Percentiles rank a stretch among this genome's conserved stretches.
phyloP scores from a whole-genome alignment of 306 rosid species.

The Trifolium fragiferum region DNA sequence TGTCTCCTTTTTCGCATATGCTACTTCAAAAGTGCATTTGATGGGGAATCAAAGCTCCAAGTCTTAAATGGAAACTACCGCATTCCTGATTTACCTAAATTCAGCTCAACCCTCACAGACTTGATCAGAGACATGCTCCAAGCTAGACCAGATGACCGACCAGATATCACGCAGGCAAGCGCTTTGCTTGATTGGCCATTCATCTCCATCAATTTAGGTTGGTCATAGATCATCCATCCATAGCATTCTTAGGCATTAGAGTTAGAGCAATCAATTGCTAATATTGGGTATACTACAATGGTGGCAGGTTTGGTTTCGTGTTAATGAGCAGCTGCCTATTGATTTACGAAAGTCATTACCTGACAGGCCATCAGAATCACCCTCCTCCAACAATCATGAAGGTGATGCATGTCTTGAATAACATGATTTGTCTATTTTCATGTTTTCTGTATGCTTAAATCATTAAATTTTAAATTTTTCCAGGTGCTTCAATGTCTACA shows the following conservation, averaged over 20 bases:
- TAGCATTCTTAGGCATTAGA: slow-evolving; percentile 62
- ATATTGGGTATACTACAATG: slow-evolving; percentile 41
- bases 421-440: background rate
- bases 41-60: slow-evolving; percentile 98
- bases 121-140: slow-evolving; percentile 95
- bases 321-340: slow-evolving; percentile 81
- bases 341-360: slow-evolving; percentile 88
- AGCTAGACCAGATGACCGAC: slow-evolving; percentile 92
- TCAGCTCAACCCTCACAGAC: slow-evolving; percentile 64
- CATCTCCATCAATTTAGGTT: slow-evolving; percentile 99
- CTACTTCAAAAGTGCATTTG: slow-evolving; percentile 96
- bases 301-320: slow-evolving; percentile 96
- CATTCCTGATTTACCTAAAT: slow-evolving; percentile 86
- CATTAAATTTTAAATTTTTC: slow-evolving; percentile 38
- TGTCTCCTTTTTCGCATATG: slow-evolving; percentile 97
- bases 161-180: slow-evolving; percentile 99
- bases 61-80: slow-evolving; percentile 98
- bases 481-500: slow-evolving; percentile 64
- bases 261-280: slow-evolving; percentile 51
- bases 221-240: slow-evolving; percentile 86
- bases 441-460: slow-evolving; percentile 7
- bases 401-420: slow-evolving; percentile 49
- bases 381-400: slow-evolving; percentile 58
- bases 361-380: slow-evolving; percentile 74
- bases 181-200: slow-evolving; percentile 99